phyloP scores from a whole-genome alignment of 2,329 filamentous ascomycete genomes.

The Trichothecium sympodiale region DNA sequence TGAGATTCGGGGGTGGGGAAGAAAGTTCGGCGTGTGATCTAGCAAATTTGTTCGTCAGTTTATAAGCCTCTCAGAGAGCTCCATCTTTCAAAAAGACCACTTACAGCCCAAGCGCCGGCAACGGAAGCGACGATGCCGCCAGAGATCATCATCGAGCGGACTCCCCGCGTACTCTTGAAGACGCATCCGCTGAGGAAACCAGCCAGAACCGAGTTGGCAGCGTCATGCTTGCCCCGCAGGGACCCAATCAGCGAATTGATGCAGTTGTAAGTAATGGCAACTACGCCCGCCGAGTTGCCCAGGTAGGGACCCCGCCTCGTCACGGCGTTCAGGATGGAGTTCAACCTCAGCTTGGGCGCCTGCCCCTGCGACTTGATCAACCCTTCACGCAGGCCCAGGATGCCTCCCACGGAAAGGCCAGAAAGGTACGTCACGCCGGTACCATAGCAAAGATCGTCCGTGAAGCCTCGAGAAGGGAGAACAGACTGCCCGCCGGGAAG shows the following conservation, averaged over 20 bases:
- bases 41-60: too few relatives aligned
- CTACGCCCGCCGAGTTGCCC: slow-evolving; percentile 89
- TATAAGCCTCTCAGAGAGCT: too few relatives aligned
- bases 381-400: slow-evolving; percentile 87
- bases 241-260: slow-evolving; percentile 78
- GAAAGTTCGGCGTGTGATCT: slow-evolving; percentile 30
- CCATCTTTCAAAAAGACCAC: too few relatives aligned
- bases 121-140: slow-evolving; percentile 78
- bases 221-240: slow-evolving; percentile 74
- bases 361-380: slow-evolving; percentile 64
- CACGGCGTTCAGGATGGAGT: slow-evolving; percentile 88
- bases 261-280: slow-evolving; percentile 93
- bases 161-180: slow-evolving; percentile 89
- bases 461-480: slow-evolving; percentile 91
- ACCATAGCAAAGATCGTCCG: slow-evolving; percentile 95
- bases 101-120: slow-evolving; percentile 84
- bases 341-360: slow-evolving; percentile 83
- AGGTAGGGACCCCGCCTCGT: slow-evolving; percentile 89
- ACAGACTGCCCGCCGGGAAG: slow-evolving; percentile 78
- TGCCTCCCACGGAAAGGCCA: slow-evolving; percentile 76
- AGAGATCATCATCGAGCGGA: slow-evolving; percentile 90
- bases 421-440: slow-evolving; percentile 88
- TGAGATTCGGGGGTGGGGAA: slow-evolving; percentile 24
- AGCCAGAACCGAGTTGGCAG: slow-evolving; percentile 76
- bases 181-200: slow-evolving; percentile 83